phyloP scores from a whole-genome alignment of 2,329 filamentous ascomycete genomes.

The Purpureocillium takamizusanense region DNA sequence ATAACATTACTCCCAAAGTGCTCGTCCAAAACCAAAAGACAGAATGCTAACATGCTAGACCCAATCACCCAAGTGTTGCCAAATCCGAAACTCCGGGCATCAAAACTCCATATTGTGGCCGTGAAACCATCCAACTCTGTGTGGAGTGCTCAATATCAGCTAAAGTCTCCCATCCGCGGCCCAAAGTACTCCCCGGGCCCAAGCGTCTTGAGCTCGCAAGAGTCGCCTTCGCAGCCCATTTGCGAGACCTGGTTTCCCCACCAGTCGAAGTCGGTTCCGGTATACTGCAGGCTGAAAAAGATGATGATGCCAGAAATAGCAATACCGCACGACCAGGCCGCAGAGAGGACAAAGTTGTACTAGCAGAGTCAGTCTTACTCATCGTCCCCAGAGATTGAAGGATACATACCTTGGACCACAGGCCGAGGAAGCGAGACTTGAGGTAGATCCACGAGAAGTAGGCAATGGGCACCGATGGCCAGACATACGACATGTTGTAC shows the following conservation, averaged over 20 bases:
- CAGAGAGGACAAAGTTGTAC: conserved; percentile 46
- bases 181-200: conserved; percentile 27
- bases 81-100: too few species aligned
- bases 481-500: conserved; percentile 42
- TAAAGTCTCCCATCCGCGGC: conserved; percentile 29
- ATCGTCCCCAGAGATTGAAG: accelerated
- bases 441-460: conserved; percentile 44
- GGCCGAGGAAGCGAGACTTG: conserved; percentile 35
- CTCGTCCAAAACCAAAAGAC: too few species aligned
- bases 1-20: too few species aligned
- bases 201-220: conserved; percentile 27
- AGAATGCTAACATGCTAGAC: too few species aligned
- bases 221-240: conserved; percentile 30
- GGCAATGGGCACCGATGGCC: conserved; percentile 42
- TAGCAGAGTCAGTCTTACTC: conserved; percentile 9
- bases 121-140: background rate
- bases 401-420: conserved; percentile 39
- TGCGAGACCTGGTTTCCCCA: conserved; percentile 37
- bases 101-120: too few species aligned
- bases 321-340: conserved; percentile 39
- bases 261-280: conserved; percentile 33
- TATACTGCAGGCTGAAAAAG: conserved; percentile 41
- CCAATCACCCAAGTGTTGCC: too few species aligned
- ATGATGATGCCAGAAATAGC: conserved; percentile 43
- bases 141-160: conserved; percentile 9